Evolutionary conservation across 75 land plant species (phyloP).

Genomic region (Ceratopteris richardii): DNA sequence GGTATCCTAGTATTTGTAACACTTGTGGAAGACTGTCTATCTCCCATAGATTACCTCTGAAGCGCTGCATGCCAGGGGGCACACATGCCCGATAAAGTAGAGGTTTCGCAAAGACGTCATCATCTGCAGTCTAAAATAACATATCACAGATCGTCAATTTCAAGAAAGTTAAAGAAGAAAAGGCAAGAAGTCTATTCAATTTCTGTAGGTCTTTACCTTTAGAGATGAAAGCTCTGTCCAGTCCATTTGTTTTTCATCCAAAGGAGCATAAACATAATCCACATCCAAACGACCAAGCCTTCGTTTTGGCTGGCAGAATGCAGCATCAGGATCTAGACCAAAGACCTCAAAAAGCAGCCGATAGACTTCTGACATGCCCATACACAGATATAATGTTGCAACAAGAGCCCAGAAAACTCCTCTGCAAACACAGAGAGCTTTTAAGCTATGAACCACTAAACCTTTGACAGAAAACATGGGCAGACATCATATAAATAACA

Average conservation of each 20-base stretch:
- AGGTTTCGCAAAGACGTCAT: constrained; percentile 86
- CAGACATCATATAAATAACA: too few species aligned
- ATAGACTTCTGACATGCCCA: constrained; percentile 91
- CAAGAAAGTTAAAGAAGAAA: neutral
- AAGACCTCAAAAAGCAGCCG: constrained; percentile 91
- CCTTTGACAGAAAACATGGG: too few species aligned
- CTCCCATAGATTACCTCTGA: constrained; percentile 87
- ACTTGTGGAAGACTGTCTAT: constrained; percentile 64
- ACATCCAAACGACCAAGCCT: constrained; percentile 70
- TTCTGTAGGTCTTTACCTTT: constrained; percentile 32
- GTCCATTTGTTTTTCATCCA: constrained; percentile 59
- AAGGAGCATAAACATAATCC: constrained; percentile 83
- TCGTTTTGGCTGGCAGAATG: constrained; percentile 63
- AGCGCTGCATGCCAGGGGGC: constrained; percentile 94
- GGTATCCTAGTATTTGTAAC: constrained; percentile 63
- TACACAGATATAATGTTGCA: constrained; percentile 80
- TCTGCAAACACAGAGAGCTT: constrained; percentile 30
- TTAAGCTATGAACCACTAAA: too few species aligned
- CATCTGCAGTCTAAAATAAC: constrained; percentile 66
- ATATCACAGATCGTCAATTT: neutral
- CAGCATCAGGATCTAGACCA: constrained; percentile 86
- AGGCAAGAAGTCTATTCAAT: neutral
- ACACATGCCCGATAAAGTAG: constrained; percentile 93
- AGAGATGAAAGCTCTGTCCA: constrained; percentile 86
- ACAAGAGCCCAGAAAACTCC: constrained; percentile 83